Base-by-base conservation (phyloP, 2,329 filamentous ascomycete genomes). In the Scedosporium boydii region DNA sequence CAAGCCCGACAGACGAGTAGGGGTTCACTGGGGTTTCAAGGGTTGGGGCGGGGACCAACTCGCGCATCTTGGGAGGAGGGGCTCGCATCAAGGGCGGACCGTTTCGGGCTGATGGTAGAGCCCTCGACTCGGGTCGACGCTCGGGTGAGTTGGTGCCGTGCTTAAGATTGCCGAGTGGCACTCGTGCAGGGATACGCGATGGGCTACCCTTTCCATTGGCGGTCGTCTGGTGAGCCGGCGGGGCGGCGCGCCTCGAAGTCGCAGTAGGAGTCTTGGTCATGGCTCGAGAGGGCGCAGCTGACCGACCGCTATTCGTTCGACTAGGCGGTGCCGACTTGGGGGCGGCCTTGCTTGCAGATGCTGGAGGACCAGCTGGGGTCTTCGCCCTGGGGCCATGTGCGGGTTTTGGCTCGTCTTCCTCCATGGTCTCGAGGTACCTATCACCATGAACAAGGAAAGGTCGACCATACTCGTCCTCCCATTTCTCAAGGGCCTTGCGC, bases 381-480 rank as follows among this genome's bases (percentile, higher is more conserved):
- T 93, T 96, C 21, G 89, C 85, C 66, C 86, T 79, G 2, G 86
- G 79, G 14, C 88, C 70, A 14, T 71, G 80, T 10, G 80, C 82
- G 66, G 83, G 82, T 67, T 78, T 84, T 10, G 81, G 70, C 27
- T 86, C 83, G 16, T 82, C 80, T 10, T 80, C 81, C 59, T 91
- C 88, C n/a, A 98, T 77, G 63, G 88, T 84, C 66, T 98, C 92
- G 42, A 99, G 81, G 71, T 97, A 99, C 66, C 91, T 84, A 70
- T 96, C 89, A 34, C 95, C 95, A 67, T 95, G 91, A 14, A 99
- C 93, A 56, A 96, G 80, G 80, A 99, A 99, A 3, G 93, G 91
- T 10, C 92, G 86, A 3, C 92, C 93, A 72, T 93, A 97, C 71
- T 98, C 95, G 61, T 96, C 89, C 72, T 99, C 95, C 87, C 91